Percentiles rank a stretch among this genome's conserved stretches.
Evolutionary conservation across 2,329 filamentous ascomycete genomes (phyloP).

Genomic region (Onygena corvina): DNA sequence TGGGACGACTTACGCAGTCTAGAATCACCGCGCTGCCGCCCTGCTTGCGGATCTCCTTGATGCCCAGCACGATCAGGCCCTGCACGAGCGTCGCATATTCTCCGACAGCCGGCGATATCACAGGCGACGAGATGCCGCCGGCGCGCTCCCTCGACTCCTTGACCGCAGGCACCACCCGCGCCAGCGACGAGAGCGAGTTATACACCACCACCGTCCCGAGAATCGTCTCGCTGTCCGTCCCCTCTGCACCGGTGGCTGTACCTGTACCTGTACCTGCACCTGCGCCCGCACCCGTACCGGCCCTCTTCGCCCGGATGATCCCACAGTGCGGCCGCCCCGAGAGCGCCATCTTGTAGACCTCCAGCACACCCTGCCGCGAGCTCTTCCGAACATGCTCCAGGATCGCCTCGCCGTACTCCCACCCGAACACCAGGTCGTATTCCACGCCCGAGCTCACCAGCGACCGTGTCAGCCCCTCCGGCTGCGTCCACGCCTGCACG

Average conservation of each 20-base stretch:
- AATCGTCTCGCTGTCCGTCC: slow-evolving; percentile 46
- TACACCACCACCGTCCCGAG: slow-evolving; percentile 72
- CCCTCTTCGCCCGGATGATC: slow-evolving; percentile 68
- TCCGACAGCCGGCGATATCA: slow-evolving; percentile 56
- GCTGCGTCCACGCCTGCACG: slow-evolving; percentile 59
- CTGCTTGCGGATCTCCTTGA: slow-evolving; percentile 69
- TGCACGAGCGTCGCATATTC: slow-evolving; percentile 63
- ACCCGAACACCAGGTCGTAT: slow-evolving; percentile 73
- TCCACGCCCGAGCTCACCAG: slow-evolving; percentile 61
- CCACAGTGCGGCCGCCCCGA: slow-evolving; percentile 60
- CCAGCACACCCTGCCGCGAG: slow-evolving; percentile 63
- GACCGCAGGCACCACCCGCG: slow-evolving; percentile 57
- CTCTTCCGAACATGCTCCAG: slow-evolving; percentile 62
- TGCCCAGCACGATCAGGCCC: slow-evolving; percentile 65
- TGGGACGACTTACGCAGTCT: slow-evolving; percentile 66
- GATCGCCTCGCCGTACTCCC: slow-evolving; percentile 62
- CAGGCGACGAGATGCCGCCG: slow-evolving; percentile 68
- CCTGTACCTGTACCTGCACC: neutral
- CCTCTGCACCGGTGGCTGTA: neutral
- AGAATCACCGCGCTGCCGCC: slow-evolving; percentile 61
- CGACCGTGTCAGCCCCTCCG: slow-evolving; percentile 62
- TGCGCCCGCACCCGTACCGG: slow-evolving; percentile 37
- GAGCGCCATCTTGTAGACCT: slow-evolving; percentile 67
- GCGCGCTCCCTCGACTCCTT: slow-evolving; percentile 45
- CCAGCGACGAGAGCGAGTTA: slow-evolving; percentile 55